A percentile compares a stretch with the other conserved stretches of the same genome.
Evolutionary conservation across 2,329 filamentous ascomycete genomes (phyloP).

Genomic region (Ophiostoma quercus): DNA sequence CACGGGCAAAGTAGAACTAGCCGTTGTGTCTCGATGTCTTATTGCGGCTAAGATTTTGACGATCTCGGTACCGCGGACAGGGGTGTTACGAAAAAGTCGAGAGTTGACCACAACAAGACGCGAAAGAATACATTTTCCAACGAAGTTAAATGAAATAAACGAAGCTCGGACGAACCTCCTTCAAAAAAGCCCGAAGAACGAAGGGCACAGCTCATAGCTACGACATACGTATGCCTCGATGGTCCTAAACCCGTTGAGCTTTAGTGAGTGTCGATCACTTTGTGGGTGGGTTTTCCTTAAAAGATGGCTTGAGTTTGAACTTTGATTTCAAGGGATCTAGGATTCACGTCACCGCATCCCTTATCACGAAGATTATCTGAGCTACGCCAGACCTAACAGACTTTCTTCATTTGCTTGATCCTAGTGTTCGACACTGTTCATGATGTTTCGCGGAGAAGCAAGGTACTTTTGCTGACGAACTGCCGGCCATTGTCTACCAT

Average conservation of each 20-base stretch:
- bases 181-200: neutral
- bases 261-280: conserved; percentile 6
- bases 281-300: neutral
- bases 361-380: neutral
- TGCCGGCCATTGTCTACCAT: neutral
- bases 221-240: neutral
- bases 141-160: neutral
- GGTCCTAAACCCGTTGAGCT: neutral
- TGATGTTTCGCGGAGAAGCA: neutral
- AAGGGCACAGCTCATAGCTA: neutral
- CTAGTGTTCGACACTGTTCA: neutral
- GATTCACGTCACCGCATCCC: neutral
- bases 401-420: neutral
- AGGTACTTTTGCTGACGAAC: neutral
- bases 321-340: neutral
- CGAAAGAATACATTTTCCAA: too few relatives aligned
- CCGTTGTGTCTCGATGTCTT: neutral
- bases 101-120: neutral
- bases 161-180: neutral
- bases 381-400: neutral
- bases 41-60: neutral
- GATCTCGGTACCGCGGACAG: neutral
- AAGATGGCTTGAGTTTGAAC: neutral
- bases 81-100: neutral
- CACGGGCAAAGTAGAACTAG: neutral